Base-by-base conservation (phyloP, 352 stramenopile genomes). In the Globisporangium echinulatum region DNA sequence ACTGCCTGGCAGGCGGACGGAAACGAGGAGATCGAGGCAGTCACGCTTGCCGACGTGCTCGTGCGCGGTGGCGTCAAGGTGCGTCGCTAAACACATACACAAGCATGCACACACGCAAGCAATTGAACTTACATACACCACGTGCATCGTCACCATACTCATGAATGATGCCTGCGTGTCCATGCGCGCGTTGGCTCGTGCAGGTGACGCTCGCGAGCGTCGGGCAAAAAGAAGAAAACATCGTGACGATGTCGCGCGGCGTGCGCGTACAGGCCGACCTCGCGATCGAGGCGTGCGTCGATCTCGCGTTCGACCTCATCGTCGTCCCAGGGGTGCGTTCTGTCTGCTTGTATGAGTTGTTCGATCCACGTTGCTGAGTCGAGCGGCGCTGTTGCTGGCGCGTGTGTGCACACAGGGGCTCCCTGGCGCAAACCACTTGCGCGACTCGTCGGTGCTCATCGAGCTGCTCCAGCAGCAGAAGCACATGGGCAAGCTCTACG, bases 1-100 rank as follows among this genome's bases (percentile, higher is more conserved):
- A 33, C 25, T 33, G 25, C 25, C 25, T 33, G 25, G 11, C 13
- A 91, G 84, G 84, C 82, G n/a, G 80, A 92, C 62, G 84, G 78
- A 46, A 89, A 67, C 36, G 84, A 94, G 73, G 84, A 94, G 58
- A 90, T 92, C 60, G 84, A 94, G 65, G 84, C 84, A 19, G 73
- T 90, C 54, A 85, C 81, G 38, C 58, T 94, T 10, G 72, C 81
- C 1, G 78, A 92, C 54, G 82, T 94, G 48, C 69, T 94, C 46
- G 75, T 80, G 46, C 81, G 82, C 52, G 84, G 80, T 19, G 81
- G 79, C 39, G 70, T 92, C 17, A 49, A 81, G 36, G 74, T 82
- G 44, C 46, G 33, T 5, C 25, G 1, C 1, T 33, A 33, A 3
- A 33, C 25, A 33, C 25, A 33, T 33, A 33, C 25, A 33, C 25